phyloP scores from a whole-genome alignment of 192 early-diverging fungal genomes.

The Obelidium mucronatum region DNA sequence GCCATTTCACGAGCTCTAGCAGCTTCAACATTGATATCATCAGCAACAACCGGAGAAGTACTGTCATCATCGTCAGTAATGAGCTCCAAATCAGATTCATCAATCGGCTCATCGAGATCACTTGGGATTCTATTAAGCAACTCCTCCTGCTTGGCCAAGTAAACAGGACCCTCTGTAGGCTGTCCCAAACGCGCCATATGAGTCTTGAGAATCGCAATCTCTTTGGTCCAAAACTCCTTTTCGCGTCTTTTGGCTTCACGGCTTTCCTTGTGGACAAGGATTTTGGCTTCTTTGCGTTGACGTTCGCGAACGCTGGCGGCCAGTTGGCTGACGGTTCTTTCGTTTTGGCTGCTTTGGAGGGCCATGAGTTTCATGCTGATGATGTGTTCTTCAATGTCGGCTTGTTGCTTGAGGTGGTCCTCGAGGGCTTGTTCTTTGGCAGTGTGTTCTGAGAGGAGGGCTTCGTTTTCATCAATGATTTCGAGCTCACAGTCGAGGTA shows the following conservation, averaged over 20 bases:
- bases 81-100: constrained; percentile 17
- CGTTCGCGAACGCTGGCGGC: constrained; percentile 10
- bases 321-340: constrained; percentile 16
- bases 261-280: constrained; percentile 7
- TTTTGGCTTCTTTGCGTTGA: constrained; percentile 23
- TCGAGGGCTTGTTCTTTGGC: constrained; percentile 38
- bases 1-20: constrained; percentile 28
- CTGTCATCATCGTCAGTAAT: not conserved
- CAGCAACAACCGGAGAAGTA: constrained; percentile 13
- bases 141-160: constrained; percentile 10
- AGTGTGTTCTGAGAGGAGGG: constrained; percentile 36
- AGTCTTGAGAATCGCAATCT: constrained; percentile 13
- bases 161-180: constrained; percentile 13
- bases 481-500: constrained; percentile 37
- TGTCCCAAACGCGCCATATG: constrained; percentile 3
- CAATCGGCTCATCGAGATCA: constrained; percentile 10
- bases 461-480: constrained; percentile 38
- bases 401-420: constrained; percentile 32
- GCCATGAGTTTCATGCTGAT: constrained; percentile 31
- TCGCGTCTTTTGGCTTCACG: constrained; percentile 33
- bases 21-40: constrained; percentile 29
- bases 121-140: constrained; percentile 23
- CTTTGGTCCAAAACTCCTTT: constrained; percentile 32
- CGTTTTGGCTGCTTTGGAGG: constrained; percentile 24
- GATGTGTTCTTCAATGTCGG: constrained; percentile 27